Conservation (phyloP, 2,329 filamentous ascomycete species). For the Xylaria polymorpha region DNA sequence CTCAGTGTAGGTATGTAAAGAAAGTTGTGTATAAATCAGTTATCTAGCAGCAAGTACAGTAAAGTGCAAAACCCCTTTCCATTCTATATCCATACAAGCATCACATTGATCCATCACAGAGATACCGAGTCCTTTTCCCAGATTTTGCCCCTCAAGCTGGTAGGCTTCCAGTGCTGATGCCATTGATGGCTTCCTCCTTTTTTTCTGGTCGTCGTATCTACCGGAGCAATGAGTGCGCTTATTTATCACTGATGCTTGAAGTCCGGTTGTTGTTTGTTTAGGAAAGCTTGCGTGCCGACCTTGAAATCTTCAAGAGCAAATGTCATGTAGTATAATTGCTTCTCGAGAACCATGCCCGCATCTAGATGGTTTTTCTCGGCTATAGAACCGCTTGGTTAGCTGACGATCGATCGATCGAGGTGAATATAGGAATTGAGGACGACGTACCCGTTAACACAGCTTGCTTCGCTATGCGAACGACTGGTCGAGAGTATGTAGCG, state of each 20-base stretch:
- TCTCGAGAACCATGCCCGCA: slow-evolving; percentile 54
- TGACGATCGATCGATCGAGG: slow-evolving; percentile 15
- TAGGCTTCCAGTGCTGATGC: neutral
- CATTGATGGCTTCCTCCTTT: neutral
- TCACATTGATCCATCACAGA: slow-evolving; percentile 7
- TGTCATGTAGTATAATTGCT: slow-evolving; percentile 53
- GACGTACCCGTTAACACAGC: slow-evolving; percentile 51
- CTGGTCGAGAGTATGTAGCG: slow-evolving; percentile 55
- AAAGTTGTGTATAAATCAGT: neutral
- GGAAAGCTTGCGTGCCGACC: slow-evolving; percentile 56
- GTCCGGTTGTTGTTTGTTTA: slow-evolving; percentile 52
- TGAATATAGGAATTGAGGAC: neutral
- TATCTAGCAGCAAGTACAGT: neutral
- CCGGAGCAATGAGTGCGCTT: neutral
- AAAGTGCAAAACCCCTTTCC: neutral
- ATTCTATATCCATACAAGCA: slow-evolving; percentile 1
- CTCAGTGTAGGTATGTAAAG: neutral
- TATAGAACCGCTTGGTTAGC: slow-evolving; percentile 44
- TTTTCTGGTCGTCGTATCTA: neutral
- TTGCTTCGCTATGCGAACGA: slow-evolving; percentile 57
- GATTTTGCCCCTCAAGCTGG: neutral
- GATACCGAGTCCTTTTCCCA: neutral
- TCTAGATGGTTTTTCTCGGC: slow-evolving; percentile 56
- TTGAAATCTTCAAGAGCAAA: slow-evolving; percentile 55
- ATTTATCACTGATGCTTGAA: slow-evolving; percentile 40